Evolutionary conservation across 805 yeast species (phyloP), one percentile per base, ranked within the genome.

Genomic region (Myxozyma vanderwaltii): DNA sequence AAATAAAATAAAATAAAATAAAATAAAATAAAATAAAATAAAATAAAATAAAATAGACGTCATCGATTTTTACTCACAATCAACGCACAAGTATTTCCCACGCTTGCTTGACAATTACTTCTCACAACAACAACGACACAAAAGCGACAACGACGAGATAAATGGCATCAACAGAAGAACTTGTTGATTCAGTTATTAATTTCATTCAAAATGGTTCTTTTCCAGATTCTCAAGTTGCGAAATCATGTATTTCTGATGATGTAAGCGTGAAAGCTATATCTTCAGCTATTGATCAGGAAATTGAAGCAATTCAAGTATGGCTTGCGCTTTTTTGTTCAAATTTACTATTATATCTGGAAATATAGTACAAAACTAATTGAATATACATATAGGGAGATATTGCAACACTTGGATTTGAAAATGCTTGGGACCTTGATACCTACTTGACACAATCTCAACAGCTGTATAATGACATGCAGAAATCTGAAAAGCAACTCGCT

Each of bases 171-270:
- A 24, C 54, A 17, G 51, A 45, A 15, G 58, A 29, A 3, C 47
- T 40, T 8, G 61, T 54, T 15, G 29, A 38, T 4, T 33, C 64
- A 3, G 41, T 62, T 13, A 39, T 62, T 7, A 35, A 39, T 21
- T 62, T 54, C 39, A 39, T 62, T n/a, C 35, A 59, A 33, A 31
- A 45, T 10, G 65, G 61, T 8, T 17, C 33, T 19, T 62, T 59
- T 38, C 65, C 65, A 7, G 58, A 59, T 36, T 59, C 59, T 41
- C 41, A 26, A 10, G 48, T 27, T 17, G 65, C 63, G 7, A 43
- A 24, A 15, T 27, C 47, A 19, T 21, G 19, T n/a, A 45, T 62
- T n/a, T 54, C 65, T 19, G 61, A 56, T 5, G 24, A 26, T 6
- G 58, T 46, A 21, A 46, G 26, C 31, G 40, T 55, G 23, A 29